Evolutionary conservation across 2,329 filamentous ascomycete species (phyloP).

Genomic region (Mariannaea sp.): DNA sequence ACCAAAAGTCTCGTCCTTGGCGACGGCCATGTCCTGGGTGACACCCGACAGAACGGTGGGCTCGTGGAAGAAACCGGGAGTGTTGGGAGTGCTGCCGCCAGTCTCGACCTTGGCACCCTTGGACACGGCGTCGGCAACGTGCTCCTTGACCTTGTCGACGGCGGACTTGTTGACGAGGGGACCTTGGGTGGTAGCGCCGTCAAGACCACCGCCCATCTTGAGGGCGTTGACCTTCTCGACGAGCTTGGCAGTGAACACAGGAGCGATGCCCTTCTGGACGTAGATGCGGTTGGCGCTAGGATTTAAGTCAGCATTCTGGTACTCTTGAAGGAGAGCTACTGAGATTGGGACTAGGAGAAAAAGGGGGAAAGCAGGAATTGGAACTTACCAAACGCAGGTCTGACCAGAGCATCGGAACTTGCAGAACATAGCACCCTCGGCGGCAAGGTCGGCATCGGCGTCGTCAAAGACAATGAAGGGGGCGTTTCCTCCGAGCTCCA

Average conservation of each 20-base stretch:
- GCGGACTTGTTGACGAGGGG: constrained; percentile 68
- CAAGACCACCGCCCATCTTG: constrained; percentile 37
- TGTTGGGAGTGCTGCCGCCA: constrained; percentile 67
- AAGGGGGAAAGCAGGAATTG: too few relatives aligned
- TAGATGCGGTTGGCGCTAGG: constrained; percentile 44
- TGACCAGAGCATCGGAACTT: constrained; percentile 56
- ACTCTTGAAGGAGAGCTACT: not conserved
- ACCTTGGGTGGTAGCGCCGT: constrained; percentile 37
- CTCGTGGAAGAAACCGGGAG: constrained; percentile 68
- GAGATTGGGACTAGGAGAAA: too few relatives aligned
- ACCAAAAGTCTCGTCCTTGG: constrained; percentile 42
- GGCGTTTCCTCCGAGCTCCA: constrained; percentile 74
- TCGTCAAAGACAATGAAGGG: constrained; percentile 69
- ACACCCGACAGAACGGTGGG: constrained; percentile 70
- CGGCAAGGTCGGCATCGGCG: constrained; percentile 66
- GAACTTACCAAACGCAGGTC: constrained; percentile 62
- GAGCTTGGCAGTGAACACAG: constrained; percentile 39
- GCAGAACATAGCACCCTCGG: constrained; percentile 55
- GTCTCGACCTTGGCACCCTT: constrained; percentile 63
- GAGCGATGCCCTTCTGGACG: constrained; percentile 41
- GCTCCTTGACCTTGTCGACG: constrained; percentile 63
- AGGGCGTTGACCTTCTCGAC: constrained; percentile 38
- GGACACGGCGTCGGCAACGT: constrained; percentile 64
- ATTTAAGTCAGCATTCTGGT: constrained; percentile 21
- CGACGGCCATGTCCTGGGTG: constrained; percentile 38